These are phyloP conservation scores for Candida piceae DNA, from an alignment of 805 yeast genomes.

Conservation along the genomic window DNA sequence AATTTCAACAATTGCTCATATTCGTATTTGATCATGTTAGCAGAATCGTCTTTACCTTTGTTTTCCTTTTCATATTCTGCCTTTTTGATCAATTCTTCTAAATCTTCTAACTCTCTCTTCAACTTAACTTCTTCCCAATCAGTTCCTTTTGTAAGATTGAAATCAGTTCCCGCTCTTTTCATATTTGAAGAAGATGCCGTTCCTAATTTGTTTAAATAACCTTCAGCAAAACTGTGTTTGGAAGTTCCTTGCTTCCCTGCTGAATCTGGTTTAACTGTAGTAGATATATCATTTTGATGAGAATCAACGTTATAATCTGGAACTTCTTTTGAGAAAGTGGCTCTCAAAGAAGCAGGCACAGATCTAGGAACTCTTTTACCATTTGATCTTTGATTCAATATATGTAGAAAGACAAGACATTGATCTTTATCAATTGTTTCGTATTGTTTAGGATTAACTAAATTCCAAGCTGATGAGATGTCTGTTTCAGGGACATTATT, in stretches of 20 bases:
- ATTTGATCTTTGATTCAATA: slow-evolving; percentile 79
- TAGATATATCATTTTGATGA: slow-evolving; percentile 38
- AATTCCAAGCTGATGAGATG: slow-evolving; percentile 86
- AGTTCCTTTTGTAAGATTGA: slow-evolving; percentile 65
- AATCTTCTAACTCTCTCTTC: slow-evolving; percentile 68
- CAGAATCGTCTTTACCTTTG: slow-evolving; percentile 26
- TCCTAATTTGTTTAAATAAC: slow-evolving; percentile 54
- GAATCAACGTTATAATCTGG: slow-evolving; percentile 68
- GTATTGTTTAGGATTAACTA: slow-evolving; percentile 84
- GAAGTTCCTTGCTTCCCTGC: slow-evolving; percentile 8
- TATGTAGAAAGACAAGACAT: slow-evolving; percentile 81
- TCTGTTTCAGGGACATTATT: slow-evolving; percentile 75
- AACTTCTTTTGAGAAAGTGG: slow-evolving; percentile 81
- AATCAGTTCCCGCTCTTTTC: slow-evolving; percentile 55
- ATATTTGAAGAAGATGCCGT: slow-evolving; percentile 31
- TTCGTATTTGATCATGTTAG: slow-evolving; percentile 47
- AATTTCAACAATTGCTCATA: slow-evolving; percentile 77
- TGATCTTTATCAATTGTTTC: slow-evolving; percentile 93
- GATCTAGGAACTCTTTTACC: slow-evolving; percentile 81
- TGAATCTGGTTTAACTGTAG: slow-evolving; percentile 11
- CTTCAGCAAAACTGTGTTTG: slow-evolving; percentile 45
- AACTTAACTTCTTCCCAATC: slow-evolving; percentile 92
- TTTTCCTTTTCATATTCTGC: slow-evolving; percentile 46
- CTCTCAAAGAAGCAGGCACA: slow-evolving; percentile 90
- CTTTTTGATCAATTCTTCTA: slow-evolving; percentile 60